Base-by-base conservation (phyloP, 371 early-diverging fungal species). In the Lichtheimia ramosa region DNA sequence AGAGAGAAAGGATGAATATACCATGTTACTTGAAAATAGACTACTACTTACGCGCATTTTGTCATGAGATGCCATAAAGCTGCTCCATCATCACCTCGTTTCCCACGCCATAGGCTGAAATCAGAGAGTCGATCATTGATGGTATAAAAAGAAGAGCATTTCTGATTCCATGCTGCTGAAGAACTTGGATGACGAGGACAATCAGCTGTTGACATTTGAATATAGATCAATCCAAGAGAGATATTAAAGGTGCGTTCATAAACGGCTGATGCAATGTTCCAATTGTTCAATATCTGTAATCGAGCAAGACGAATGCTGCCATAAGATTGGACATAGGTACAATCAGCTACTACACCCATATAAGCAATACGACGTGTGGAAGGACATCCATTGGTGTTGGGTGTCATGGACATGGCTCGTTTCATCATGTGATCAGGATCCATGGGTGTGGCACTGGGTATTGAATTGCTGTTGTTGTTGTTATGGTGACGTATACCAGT, bases 21-120 rank as follows among this genome's bases (percentile, higher is more conserved):
- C 27, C 34, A 8, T 8, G 34, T 34, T 12, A 34, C 16, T 0
- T 3, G 12, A 25, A 2, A 25, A 25, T 25, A 28, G 2, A 18
- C 14, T 16, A 24, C 20, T 5, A 71, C 74, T 66, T 71, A 87
- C 67, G 86, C 74, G 71, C 96, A 96, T 54, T 87, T 81, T 10
- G 96, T 95, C 92, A 97, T 85, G 52, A 97, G 75, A 72, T 96
- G 97, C 96, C 97, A 98, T 40, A 97, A 65, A 8, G 95, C 95
- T 1, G 91, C 89, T 14, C 88, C 83, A 73, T 93, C 94, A 18
- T 74, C 66, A 7, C 65, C 59, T 28, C 74, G 57, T n/a, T 64
- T 73, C 8, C 92, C 94, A 61, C 97, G 79, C 98, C 98, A 98
- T 15, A 70, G 43, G 52, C 92, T 89, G 69, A 98, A 98, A 65